Evolutionary conservation across 2,329 filamentous ascomycete genomes (phyloP).

Genomic region (Clonostachys rhizophaga): DNA sequence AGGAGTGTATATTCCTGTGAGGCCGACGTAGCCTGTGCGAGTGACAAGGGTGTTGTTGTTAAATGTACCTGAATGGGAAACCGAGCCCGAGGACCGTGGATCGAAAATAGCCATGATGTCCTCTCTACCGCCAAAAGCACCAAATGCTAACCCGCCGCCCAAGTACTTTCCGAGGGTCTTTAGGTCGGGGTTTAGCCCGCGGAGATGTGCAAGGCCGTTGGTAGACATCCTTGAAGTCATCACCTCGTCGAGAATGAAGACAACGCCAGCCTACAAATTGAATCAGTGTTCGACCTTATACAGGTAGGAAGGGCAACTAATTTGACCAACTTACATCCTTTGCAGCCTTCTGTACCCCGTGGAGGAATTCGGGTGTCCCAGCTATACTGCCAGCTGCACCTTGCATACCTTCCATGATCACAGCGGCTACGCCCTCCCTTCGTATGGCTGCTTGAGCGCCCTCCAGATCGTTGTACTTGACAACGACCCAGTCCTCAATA

Average conservation of each 20-base stretch:
- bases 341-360: conserved; percentile 40
- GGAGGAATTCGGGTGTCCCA: conserved; percentile 44
- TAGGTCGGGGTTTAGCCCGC: conserved; percentile 51
- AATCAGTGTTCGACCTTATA: neutral
- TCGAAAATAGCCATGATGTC: conserved; percentile 57
- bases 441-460: conserved; percentile 37
- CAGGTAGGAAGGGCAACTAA: neutral
- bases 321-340: conserved; percentile 17
- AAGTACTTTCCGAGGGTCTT: conserved; percentile 63
- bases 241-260: conserved; percentile 69
- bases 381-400: conserved; percentile 55
- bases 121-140: conserved; percentile 57
- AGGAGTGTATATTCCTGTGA: conserved; percentile 26
- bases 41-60: conserved; percentile 64
- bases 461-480: conserved; percentile 55
- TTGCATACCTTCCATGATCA: conserved; percentile 64
- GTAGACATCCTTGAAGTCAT: conserved; percentile 58
- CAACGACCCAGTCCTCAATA: conserved; percentile 51
- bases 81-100: conserved; percentile 29
- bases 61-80: conserved; percentile 59
- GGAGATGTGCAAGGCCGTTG: conserved; percentile 38
- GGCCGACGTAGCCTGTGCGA: conserved; percentile 40
- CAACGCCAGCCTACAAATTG: conserved; percentile 31
- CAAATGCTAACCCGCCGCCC: conserved; percentile 62
- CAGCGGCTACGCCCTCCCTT: conserved; percentile 48